Percentiles rank a stretch among this genome's conserved stretches.
Evolutionary conservation across 1,139 yeast species (phyloP).

Genomic region (Debaryomyces nepalensis): DNA sequence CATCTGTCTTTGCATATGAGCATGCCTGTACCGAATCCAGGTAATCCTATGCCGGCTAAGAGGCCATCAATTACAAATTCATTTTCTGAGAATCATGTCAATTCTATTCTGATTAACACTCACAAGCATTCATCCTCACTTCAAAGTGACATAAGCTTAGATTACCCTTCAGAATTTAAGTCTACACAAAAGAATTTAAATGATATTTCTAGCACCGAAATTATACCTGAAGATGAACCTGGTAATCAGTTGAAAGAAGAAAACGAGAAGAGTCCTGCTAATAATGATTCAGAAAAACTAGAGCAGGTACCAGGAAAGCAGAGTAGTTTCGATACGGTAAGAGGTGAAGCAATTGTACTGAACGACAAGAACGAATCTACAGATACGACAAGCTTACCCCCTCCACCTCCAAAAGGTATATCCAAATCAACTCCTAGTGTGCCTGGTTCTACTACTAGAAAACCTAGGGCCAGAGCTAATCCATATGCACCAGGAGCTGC

Average conservation of each 20-base stretch:
- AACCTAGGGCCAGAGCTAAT: slow-evolving; percentile 26
- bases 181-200: slow-evolving; percentile 21
- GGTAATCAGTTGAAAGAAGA: background rate
- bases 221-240: background rate
- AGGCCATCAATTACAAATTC: slow-evolving; percentile 33
- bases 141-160: slow-evolving; percentile 40
- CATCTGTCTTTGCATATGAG: slow-evolving; percentile 8
- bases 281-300: background rate
- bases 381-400: no score
- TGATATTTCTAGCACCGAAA: slow-evolving; percentile 8
- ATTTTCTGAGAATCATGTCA: slow-evolving; percentile 28
- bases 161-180: slow-evolving; percentile 36
- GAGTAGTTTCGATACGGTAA: no score
- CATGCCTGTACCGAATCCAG: background rate
- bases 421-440: slow-evolving; percentile 15
- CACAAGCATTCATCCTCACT: slow-evolving; percentile 34
- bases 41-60: slow-evolving; percentile 17
- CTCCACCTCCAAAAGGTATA: slow-evolving; percentile 14
- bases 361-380: no score
- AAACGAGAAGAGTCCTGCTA: background rate
- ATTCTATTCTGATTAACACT: slow-evolving; percentile 22
- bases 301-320: background rate
- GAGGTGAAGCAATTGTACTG: no score
- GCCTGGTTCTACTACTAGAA: slow-evolving; percentile 16
- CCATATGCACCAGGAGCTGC: slow-evolving; percentile 47